Base-by-base conservation (phyloP, 2,329 filamentous ascomycete genomes). In the Aureobasidium vineae region DNA sequence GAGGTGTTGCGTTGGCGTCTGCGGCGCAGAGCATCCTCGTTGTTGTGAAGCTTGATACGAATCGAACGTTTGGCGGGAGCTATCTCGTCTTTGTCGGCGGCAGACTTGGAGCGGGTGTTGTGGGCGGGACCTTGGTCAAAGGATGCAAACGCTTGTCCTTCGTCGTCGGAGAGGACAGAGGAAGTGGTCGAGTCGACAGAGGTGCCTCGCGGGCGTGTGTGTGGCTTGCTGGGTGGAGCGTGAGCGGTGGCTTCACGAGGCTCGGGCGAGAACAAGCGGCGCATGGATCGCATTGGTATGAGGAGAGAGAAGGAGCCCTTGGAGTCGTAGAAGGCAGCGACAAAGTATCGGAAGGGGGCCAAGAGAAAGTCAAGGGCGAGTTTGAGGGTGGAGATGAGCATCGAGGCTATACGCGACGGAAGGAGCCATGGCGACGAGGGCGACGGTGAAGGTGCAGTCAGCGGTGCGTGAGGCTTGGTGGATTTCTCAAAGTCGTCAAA, bases 311-410 rank as follows among this genome's bases (percentile, higher is more conserved):
- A 96, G 60, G 83, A 83, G 60, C 92, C 92, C 67, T 90, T 81
- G 53, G 92, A 88, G 73, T 96, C 88, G 79, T 90, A 94, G 72
- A 98, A 89, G 75, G 86, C 92, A 70, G 90, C 89, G 68, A 93
- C 86, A 66, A 97, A 79, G 78, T 94, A 97, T 59, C 92, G 85
- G 21, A 89, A 90, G 1, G 94, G 94, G 26, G 90, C 88, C 31
- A 90, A 85, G 68, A 98, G 79, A 16, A 91, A 90, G 59, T 90
- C 89, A 65, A 97, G 79, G 54, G 97, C 83, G 80, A 91, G 90
- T 71, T 88, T 87, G 71, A 96, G 83, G 6, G 91, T 90, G 71
- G 89, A 87, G 68, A 94, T 84, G 66, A 97, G 80, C 67, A 87
- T 86, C 67, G 85, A 85, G 49, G 88, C 88, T 68, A 97, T 83